A percentile compares a stretch with the other conserved stretches of the same genome.
phyloP scores from a whole-genome alignment of 805 yeast genomes.

The Cyberlindnera mycetangii region DNA sequence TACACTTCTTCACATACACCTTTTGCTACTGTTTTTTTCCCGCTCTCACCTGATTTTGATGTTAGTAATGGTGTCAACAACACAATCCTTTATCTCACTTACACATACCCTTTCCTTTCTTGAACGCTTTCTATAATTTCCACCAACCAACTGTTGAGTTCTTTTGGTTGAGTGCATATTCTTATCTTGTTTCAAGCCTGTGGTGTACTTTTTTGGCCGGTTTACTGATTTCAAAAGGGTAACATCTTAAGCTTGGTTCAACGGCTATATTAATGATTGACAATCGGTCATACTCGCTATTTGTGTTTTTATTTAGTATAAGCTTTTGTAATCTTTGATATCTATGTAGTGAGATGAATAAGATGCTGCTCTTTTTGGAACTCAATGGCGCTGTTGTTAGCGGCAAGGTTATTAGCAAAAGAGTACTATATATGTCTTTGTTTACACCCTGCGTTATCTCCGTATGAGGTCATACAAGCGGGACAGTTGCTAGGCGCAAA shows the following conservation, averaged over 20 bases:
- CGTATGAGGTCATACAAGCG: too few species aligned
- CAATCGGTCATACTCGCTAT: not conserved
- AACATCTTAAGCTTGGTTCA: not conserved
- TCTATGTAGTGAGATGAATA: not conserved
- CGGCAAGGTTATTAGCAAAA: not conserved
- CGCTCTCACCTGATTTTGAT: too few species aligned
- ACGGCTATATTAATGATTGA: constrained; percentile 1
- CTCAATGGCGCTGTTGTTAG: not conserved
- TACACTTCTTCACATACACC: not conserved
- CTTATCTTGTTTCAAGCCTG: not conserved
- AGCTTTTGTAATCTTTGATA: not conserved
- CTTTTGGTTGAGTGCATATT: not conserved
- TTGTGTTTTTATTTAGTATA: constrained; percentile 4
- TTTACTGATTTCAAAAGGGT: too few species aligned
- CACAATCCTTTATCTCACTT: not conserved
- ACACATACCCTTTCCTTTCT: not conserved
- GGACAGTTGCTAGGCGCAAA: too few species aligned
- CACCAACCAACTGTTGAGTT: not conserved
- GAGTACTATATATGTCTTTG: too few species aligned
- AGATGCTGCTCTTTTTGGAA: not conserved
- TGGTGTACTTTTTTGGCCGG: not conserved
- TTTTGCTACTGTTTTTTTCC: not conserved
- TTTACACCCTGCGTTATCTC: too few species aligned
- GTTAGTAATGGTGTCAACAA: not conserved
- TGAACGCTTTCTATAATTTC: constrained; percentile 2